Percentiles rank a stretch among this genome's conserved stretches.
Evolutionary conservation across 441 rosid genomes (phyloP).

Genomic region (Pelargonium cotyledonis): DNA sequence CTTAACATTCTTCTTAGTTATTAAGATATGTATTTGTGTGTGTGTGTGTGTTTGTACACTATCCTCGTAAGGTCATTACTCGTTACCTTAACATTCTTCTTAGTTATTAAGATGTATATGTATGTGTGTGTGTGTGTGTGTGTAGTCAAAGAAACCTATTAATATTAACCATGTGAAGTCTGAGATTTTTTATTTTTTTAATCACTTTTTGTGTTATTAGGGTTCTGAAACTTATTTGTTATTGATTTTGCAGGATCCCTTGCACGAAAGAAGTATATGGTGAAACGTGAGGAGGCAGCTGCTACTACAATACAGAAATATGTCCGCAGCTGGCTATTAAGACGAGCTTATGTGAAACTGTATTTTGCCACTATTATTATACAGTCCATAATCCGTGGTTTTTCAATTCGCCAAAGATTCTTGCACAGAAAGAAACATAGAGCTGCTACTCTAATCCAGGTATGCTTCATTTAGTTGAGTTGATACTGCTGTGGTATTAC

Average conservation of each 20-base stretch:
- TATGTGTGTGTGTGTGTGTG: no score
- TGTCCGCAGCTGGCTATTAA: slow-evolving; percentile 55
- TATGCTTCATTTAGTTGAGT: slow-evolving; percentile 17
- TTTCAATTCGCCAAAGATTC: slow-evolving; percentile 51
- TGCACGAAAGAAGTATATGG: slow-evolving; percentile 51
- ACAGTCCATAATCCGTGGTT: slow-evolving; percentile 66
- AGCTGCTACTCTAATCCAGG: slow-evolving; percentile 86
- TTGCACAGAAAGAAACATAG: slow-evolving; percentile 45
- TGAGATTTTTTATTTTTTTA: neutral
- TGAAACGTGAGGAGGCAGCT: slow-evolving; percentile 62
- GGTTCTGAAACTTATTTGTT: slow-evolving; percentile 8
- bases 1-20: neutral
- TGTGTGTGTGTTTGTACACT: no score
- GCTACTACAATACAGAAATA: slow-evolving; percentile 62
- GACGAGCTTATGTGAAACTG: slow-evolving; percentile 45
- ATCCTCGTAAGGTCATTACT: no score
- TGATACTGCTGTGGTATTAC: slow-evolving; percentile 7
- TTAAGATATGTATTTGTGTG: no score
- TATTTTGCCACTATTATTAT: slow-evolving; percentile 44
- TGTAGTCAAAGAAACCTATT: no score
- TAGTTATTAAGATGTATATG: no score
- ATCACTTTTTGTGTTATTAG: neutral
- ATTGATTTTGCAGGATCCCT: slow-evolving; percentile 60
- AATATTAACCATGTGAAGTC: no score
- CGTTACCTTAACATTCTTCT: no score